Evolutionary conservation across 352 stramenopile genomes (phyloP), one percentile per base, ranked within the genome.

Genomic region (Globisporangium barbulae): DNA sequence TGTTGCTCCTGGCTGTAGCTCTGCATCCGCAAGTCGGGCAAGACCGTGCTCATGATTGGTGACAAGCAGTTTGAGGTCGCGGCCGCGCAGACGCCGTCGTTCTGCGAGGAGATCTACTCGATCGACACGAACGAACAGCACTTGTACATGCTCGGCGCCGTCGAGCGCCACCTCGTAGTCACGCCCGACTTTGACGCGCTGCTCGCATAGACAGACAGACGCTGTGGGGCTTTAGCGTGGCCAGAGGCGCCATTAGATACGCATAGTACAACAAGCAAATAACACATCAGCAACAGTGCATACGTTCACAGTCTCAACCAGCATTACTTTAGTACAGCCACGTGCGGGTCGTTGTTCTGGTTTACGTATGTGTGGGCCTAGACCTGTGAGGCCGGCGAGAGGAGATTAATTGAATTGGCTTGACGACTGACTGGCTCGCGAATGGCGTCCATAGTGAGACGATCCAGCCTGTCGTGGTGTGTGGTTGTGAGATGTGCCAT

Each of bases 41-140:
- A 93, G 74, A 88, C 86, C 28, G 82, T 95, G 70, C 68, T 95
- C 1, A 81, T 95, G 74, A 80, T 95, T 35, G 83, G 85, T 25
- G 87, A 93, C 77, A 95, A 94, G 73, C 82, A 87, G 52, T 95
- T 95, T 44, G 83, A 95, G 52, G 81, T 95, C 10, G 83, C 84
- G 30, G 71, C 78, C 6, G 83, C 83, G 37, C 87, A 93, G 66
- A 93, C 87, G 13, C 85, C 87, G 52, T 86, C 84, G 31, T 92
- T 93, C 50, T 91, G 79, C 53, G 87, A 95, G 56, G 85, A 95
- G 47, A 61, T 94, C 2, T 91, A 91, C 70, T 90, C 83, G 22
- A 89, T 95, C 54, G 88, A 94, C 68, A 71, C 73, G 30, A 65
- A 56, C 22, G 85, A 93, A 53, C 81, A 93, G 66, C 79, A 90